These are phyloP conservation scores for Phytopythium vexans DNA, from an alignment of 352 stramenopile genomes.

Conservation along the genomic window DNA sequence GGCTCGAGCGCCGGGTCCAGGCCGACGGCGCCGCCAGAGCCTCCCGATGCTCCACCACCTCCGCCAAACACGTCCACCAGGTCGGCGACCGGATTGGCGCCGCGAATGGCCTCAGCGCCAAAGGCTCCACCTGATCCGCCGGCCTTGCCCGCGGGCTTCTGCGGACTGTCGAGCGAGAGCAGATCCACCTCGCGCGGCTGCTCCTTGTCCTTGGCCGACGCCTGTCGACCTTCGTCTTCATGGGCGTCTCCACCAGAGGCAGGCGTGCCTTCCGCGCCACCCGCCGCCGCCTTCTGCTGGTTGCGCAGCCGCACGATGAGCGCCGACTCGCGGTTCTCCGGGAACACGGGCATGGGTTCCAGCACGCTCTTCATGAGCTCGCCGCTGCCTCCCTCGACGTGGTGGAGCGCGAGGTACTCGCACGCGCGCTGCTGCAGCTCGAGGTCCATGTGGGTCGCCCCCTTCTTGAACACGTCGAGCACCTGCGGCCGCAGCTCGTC, in stretches of 20 bases:
- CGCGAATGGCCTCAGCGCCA: slow-evolving; percentile 35
- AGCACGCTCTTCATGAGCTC: slow-evolving; percentile 94
- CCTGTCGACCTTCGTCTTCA: slow-evolving; percentile 6
- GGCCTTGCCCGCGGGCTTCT: slow-evolving; percentile 16
- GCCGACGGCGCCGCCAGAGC: slow-evolving; percentile 17
- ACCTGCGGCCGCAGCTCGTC: slow-evolving; percentile 87
- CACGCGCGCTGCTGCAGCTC: slow-evolving; percentile 97
- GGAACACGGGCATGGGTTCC: slow-evolving; percentile 97
- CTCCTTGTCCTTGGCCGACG: slow-evolving; percentile 9
- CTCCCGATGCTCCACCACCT: slow-evolving; percentile 4
- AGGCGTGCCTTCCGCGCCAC: slow-evolving; percentile 1
- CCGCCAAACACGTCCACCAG: slow-evolving; percentile 50
- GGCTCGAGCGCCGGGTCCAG: slow-evolving; percentile 42
- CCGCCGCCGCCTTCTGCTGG: slow-evolving; percentile 50
- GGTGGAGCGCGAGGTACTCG: slow-evolving; percentile 94
- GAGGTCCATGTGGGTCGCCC: slow-evolving; percentile 93
- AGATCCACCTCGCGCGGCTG: slow-evolving; percentile 32
- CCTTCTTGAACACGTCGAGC: slow-evolving; percentile 90
- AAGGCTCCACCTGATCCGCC: slow-evolving; percentile 10
- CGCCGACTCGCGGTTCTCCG: slow-evolving; percentile 83
- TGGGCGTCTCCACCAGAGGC: slow-evolving; percentile 10
- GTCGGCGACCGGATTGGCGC: slow-evolving; percentile 50
- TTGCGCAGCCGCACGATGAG: slow-evolving; percentile 68
- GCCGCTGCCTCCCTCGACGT: slow-evolving; percentile 42
- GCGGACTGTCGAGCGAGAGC: slow-evolving; percentile 42